Percentiles rank a stretch among this genome's conserved stretches.
phyloP scores from a whole-genome alignment of 2,329 filamentous ascomycete genomes.

The Clonostachys solani region DNA sequence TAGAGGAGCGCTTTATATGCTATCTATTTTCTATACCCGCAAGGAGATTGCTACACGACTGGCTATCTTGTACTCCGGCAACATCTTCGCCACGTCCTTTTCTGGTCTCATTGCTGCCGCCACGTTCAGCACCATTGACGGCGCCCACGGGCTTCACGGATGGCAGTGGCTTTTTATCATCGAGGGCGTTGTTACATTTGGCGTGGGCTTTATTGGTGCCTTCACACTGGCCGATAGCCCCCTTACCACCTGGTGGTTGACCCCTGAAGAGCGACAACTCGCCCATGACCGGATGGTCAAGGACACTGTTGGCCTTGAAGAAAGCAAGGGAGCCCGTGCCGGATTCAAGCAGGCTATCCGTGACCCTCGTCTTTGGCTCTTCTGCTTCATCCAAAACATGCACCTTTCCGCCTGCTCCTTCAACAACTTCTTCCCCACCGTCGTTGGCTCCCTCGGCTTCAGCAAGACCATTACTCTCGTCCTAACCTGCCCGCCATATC shows the following conservation, averaged over 20 bases:
- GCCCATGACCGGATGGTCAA: constrained; percentile 31
- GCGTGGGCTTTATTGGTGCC: constrained; percentile 19
- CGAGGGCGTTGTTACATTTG: constrained; percentile 19
- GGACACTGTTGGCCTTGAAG: constrained; percentile 18
- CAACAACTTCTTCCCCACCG: constrained; percentile 13
- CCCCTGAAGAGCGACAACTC: constrained; percentile 28
- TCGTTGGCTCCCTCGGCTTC: constrained; percentile 27
- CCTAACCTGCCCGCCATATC: constrained; percentile 29
- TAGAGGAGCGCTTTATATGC: constrained; percentile 27
- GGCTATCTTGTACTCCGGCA: constrained; percentile 50
- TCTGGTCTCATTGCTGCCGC: constrained; percentile 54
- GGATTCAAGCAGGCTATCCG: constrained; percentile 16
- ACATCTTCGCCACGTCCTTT: constrained; percentile 62
- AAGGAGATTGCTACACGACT: constrained; percentile 58
- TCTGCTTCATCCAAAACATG: constrained; percentile 20
- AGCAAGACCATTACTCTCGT: constrained; percentile 33
- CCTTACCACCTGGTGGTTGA: constrained; percentile 27
- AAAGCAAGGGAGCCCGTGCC: constrained; percentile 24
- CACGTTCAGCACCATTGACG: constrained; percentile 37
- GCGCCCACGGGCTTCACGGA: constrained; percentile 44
- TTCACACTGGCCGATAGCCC: constrained; percentile 30
- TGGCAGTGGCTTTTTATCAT: constrained; percentile 68
- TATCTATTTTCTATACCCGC: constrained; percentile 51
- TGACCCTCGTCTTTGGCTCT: constrained; percentile 18
- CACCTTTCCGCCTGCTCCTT: constrained; percentile 15